Conservation (phyloP, 164 flowering plant species). For the Nelumbo lutea region DNA sequence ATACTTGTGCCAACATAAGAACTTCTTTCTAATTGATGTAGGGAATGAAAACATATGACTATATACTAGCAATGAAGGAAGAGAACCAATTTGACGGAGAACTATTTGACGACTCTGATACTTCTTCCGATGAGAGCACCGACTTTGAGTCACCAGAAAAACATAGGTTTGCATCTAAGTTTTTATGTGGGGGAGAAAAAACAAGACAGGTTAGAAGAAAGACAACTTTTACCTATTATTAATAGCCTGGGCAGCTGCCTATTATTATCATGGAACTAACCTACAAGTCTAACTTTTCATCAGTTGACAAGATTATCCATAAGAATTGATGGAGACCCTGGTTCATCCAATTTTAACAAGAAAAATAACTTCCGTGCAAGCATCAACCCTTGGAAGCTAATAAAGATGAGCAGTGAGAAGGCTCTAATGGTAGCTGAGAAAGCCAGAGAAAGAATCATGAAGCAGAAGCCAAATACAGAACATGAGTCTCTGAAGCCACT, state of each 20-base stretch:
- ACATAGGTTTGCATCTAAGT: constrained; percentile 37
- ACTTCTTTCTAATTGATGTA: constrained; percentile 24
- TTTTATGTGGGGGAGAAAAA: constrained; percentile 38
- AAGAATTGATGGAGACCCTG: constrained; percentile 57
- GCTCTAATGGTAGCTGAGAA: constrained; percentile 75
- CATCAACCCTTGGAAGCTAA: constrained; percentile 88
- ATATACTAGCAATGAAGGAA: constrained; percentile 91
- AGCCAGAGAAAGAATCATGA: constrained; percentile 65
- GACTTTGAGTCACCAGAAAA: constrained; percentile 66
- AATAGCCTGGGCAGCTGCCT: background rate
- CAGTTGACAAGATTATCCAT: constrained; percentile 49
- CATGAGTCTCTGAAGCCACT: constrained; percentile 57
- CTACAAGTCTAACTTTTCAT: constrained; percentile 27
- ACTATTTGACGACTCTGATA: constrained; percentile 56
- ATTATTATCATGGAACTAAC: background rate
- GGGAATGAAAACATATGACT: constrained; percentile 97
- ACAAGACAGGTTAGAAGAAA: constrained; percentile 37
- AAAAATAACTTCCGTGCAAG: constrained; percentile 63
- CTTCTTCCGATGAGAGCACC: constrained; percentile 69
- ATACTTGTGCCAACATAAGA: background rate
- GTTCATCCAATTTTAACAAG: constrained; percentile 30
- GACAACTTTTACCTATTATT: background rate
- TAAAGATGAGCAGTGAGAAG: constrained; percentile 76
- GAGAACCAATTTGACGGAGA: constrained; percentile 54
- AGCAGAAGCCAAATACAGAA: constrained; percentile 30